Evolutionary conservation across 768 basidiomycete species (phyloP).

Genomic region (Leccinum disarticulatum): DNA sequence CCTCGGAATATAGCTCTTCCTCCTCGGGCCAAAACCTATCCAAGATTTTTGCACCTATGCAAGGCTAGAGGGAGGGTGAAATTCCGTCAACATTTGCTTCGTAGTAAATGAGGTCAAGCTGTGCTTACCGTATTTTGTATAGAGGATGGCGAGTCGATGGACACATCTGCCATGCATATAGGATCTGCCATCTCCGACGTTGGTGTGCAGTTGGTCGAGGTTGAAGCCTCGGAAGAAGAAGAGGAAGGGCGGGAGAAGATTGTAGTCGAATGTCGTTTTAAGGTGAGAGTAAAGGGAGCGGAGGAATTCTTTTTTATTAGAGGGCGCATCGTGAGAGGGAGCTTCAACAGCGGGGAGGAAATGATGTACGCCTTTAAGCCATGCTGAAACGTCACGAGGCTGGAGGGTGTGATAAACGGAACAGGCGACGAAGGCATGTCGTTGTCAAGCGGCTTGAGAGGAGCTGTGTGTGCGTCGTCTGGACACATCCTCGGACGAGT

Average conservation of each 20-base stretch:
- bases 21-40: slow-evolving; percentile 35
- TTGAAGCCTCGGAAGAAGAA: slow-evolving; percentile 13
- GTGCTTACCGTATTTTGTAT: slow-evolving; percentile 15
- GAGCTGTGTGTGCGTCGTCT: slow-evolving; percentile 19
- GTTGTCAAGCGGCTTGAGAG: slow-evolving; percentile 16
- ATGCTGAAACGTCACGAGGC: slow-evolving; percentile 30
- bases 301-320: slow-evolving; percentile 31
- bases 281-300: slow-evolving; percentile 16
- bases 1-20: slow-evolving; percentile 21
- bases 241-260: slow-evolving; percentile 23
- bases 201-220: slow-evolving; percentile 15
- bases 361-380: slow-evolving; percentile 32
- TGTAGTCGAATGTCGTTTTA: slow-evolving; percentile 29
- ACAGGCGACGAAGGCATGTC: slow-evolving; percentile 28
- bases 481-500: neutral
- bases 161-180: slow-evolving; percentile 9
- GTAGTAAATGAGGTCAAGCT: slow-evolving; percentile 2
- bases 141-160: neutral
- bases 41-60: slow-evolving; percentile 29
- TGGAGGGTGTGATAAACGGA: slow-evolving; percentile 26
- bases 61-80: slow-evolving; percentile 16
- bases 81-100: slow-evolving; percentile 11
- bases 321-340: slow-evolving; percentile 28
- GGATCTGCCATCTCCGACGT: slow-evolving; percentile 25
- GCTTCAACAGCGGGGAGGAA: slow-evolving; percentile 25